Evolutionary conservation across 768 basidiomycete genomes (phyloP), one percentile per base, ranked within the genome.

Genomic region (Neoboletus magnificus): DNA sequence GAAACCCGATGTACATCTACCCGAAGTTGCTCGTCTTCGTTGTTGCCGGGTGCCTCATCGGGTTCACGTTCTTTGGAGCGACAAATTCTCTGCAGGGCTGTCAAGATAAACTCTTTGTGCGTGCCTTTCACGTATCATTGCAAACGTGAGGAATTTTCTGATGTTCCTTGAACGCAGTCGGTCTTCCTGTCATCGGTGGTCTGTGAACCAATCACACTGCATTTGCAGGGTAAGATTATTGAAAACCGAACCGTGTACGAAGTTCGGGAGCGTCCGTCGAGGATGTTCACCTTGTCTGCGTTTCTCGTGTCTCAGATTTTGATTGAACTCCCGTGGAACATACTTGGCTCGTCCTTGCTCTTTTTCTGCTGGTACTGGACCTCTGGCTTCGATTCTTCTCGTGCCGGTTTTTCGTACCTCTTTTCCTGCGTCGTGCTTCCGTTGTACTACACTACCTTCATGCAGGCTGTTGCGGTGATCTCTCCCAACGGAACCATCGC

Each of bases 271-370:
- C 75, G 81, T 5, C 82, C 85, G 0, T 82, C 82, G 45, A 73
- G 79, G 43, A 86, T 82, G 77, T 87, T 85, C 66, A 74, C 74
- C 60, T 87, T 84, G 84, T 76, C 80, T 0, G 80, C 82, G 0
- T 71, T 85, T 32, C 57, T 83, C n/a, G 77, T 81, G 1, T 74
- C 83, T 0, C 79, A 81, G 60, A 68, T 84, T 23, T 55, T 84
- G 13, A 70, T 72, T 33, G 79, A 80, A 63, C 42, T 77, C 2
- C 77, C 77, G 16, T 74, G 77, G 66, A 79, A 79, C 55, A 73
- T 78, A 20, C 16, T 74, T 40, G 66, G 66, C 9, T 72, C 74
- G 0, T 69, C 76, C 10, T 7, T 81, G 20, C 75, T 75, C 65
- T 81, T 76, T 65, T 42, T 75, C 43, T 76, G 76, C 65, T 82